phyloP scores from a whole-genome alignment of 1,139 yeast species.

The Yamadazyma mexicana region DNA sequence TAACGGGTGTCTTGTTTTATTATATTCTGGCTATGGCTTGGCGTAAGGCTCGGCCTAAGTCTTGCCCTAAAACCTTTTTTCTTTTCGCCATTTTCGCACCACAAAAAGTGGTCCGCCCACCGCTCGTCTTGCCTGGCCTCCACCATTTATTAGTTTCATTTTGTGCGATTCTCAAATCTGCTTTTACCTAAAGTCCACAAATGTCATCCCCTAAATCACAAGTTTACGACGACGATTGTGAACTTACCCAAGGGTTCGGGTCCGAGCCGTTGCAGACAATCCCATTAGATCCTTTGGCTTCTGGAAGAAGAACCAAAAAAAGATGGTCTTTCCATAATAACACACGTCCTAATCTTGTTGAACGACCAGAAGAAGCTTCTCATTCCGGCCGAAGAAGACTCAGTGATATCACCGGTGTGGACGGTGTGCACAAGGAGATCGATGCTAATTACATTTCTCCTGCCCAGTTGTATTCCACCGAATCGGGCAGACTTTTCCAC shows the following conservation, averaged over 20 bases:
- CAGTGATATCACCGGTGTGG: slow-evolving; percentile 46
- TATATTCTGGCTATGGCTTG: too few species aligned
- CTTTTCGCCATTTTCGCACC: too few species aligned
- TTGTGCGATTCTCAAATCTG: too few species aligned
- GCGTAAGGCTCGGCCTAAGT: too few species aligned
- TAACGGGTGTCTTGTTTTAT: too few species aligned
- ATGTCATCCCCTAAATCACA: slow-evolving; percentile 7
- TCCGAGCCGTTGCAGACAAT: slow-evolving; percentile 24
- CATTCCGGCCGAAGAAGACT: slow-evolving; percentile 36
- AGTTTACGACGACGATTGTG: slow-evolving; percentile 17
- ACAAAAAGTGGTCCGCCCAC: too few species aligned
- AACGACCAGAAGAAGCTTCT: slow-evolving; percentile 28
- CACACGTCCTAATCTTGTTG: slow-evolving; percentile 38
- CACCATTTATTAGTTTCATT: too few species aligned
- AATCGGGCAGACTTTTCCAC: slow-evolving; percentile 85
- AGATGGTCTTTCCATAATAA: slow-evolving; percentile 47
- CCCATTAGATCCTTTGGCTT: slow-evolving; percentile 1
- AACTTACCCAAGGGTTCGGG: slow-evolving; percentile 42
- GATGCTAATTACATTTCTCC: slow-evolving; percentile 61
- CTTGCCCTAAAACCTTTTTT: too few species aligned
- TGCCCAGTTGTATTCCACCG: slow-evolving; percentile 89
- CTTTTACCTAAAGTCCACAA: not conserved
- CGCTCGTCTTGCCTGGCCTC: too few species aligned
- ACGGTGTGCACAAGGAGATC: slow-evolving; percentile 56
- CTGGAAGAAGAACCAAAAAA: slow-evolving; percentile 33